Percentiles rank a stretch among this genome's conserved stretches.
Evolutionary conservation across 1,284 basidiomycete species (phyloP).

Genomic region (Thecaphora thlaspeos): DNA sequence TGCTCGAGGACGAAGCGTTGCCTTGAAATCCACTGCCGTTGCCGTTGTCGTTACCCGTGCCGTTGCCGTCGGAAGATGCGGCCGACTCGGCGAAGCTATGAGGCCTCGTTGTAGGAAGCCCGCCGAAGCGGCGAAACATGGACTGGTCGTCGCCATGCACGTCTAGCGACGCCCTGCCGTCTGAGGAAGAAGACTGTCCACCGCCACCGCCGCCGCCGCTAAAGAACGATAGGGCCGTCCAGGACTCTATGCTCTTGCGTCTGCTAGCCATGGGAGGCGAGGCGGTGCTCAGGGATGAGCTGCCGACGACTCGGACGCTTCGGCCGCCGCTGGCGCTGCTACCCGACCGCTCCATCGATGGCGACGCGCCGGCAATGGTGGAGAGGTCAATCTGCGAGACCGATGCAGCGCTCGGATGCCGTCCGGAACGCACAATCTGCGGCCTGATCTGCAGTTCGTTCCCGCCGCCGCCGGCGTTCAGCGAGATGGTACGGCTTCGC

Average conservation of each 20-base stretch:
- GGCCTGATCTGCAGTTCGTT: conserved; percentile 24
- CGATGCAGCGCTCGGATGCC: background rate
- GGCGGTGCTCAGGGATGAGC: conserved; percentile 4
- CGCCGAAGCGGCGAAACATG: background rate
- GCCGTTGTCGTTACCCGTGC: background rate
- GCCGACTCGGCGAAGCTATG: no score
- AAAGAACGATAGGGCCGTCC: conserved; percentile 19
- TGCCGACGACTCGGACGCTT: conserved; percentile 7
- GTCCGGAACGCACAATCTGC: conserved; percentile 15
- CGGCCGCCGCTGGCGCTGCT: conserved; percentile 16
- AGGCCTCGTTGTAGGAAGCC: no score
- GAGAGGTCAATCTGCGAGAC: conserved; percentile 10
- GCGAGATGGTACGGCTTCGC: background rate
- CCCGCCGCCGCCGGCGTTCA: background rate
- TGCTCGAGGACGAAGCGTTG: background rate
- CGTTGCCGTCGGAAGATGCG: background rate
- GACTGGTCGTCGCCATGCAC: background rate
- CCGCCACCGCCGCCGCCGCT: background rate
- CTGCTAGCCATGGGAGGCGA: conserved; percentile 7
- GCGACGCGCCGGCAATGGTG: conserved; percentile 4
- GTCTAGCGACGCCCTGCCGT: background rate
- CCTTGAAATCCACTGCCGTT: background rate
- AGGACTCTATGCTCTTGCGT: conserved; percentile 17
- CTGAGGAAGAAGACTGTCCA: background rate
- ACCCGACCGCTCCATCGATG: conserved; percentile 12